Conservation (phyloP, 176 grass and related monocot species). For the Phoenix dactylifera region DNA sequence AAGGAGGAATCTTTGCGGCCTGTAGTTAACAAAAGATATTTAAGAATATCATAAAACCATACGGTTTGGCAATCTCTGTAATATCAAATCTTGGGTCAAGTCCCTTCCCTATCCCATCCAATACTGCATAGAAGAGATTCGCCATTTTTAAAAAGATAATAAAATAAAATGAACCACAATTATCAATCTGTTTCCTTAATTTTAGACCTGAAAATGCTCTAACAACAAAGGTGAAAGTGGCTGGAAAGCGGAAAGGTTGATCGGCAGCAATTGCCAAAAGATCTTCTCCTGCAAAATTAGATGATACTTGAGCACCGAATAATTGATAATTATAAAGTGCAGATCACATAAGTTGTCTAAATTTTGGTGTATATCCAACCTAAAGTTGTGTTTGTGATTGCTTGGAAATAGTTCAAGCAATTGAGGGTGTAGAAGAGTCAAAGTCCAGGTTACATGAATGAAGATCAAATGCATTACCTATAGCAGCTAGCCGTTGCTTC, state of each 20-base stretch:
- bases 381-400: too few relatives aligned
- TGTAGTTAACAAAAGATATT: neutral
- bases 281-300: constrained; percentile 75
- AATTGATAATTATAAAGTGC: too few relatives aligned
- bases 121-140: constrained; percentile 44
- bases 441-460: too few relatives aligned
- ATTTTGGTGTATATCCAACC: too few relatives aligned
- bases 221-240: constrained; percentile 98
- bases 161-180: neutral
- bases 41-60: constrained; percentile 13
- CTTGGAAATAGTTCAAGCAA: too few relatives aligned
- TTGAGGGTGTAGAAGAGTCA: too few relatives aligned
- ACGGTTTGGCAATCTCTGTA: constrained; percentile 99
- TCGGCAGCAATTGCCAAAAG: constrained; percentile 92
- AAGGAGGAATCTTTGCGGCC: neutral
- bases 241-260: constrained; percentile 97
- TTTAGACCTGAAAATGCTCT: constrained; percentile 93
- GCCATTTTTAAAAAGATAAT: neutral
- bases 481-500: constrained; percentile 92
- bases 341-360: too few relatives aligned
- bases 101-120: constrained; percentile 99
- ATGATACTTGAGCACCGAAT: constrained; percentile 1
- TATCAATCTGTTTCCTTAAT: neutral
- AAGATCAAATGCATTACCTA: constrained; percentile 45
- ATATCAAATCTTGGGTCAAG: constrained; percentile 99